Evolutionary conservation across 495 filamentous ascomycete species (phyloP), one percentile per base, ranked within the genome.

Genomic region (Podospora pseudoanserina): DNA sequence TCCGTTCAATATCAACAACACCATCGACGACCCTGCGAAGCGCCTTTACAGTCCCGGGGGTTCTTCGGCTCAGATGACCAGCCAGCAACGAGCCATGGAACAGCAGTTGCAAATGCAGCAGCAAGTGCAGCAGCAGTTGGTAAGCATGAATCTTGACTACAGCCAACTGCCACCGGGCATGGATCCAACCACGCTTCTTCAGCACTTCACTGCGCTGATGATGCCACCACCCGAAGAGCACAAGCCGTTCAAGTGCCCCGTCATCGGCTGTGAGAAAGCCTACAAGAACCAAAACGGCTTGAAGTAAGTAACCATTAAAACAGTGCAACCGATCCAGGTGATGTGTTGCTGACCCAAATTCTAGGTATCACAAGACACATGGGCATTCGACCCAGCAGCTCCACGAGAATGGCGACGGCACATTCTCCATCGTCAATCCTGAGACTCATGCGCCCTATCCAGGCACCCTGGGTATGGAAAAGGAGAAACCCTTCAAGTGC

Each of bases 201-300:
- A 93, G 74, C 92, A 94, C 68, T 84, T 92, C 70, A 82, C 90
- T 59, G 88, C 81, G 11, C 74, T 85, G 72, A 80, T 85, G 71
- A 84, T 85, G 73, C 78, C 81, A 18, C 89, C 71, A 80, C 69
- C 87, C 53, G 90, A 78, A 68, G 93, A 98, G 72, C 90, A 92
- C 69, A 99, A 97, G 80, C 95, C 95, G 0, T 98, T 96, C 85
- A 90, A 91, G 74, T 99, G 95, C 77, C 95, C 96, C 9, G 95
- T 99, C 57, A 96, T 98, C 73, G 95, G 95, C 19, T 99, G 95
- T 75, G 95, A 99, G 78, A 99, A 99, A 83, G 95, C 95, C 16
- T 99, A 99, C 79, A 99, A 99, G 85, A 99, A 99, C 77, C 95
- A 98, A 74, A 99, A 99, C 73, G 95, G 95, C 39, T 83, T 99